Conservation (phyloP, 2,329 filamentous ascomycete species). For the Hypoxylon sp. region DNA sequence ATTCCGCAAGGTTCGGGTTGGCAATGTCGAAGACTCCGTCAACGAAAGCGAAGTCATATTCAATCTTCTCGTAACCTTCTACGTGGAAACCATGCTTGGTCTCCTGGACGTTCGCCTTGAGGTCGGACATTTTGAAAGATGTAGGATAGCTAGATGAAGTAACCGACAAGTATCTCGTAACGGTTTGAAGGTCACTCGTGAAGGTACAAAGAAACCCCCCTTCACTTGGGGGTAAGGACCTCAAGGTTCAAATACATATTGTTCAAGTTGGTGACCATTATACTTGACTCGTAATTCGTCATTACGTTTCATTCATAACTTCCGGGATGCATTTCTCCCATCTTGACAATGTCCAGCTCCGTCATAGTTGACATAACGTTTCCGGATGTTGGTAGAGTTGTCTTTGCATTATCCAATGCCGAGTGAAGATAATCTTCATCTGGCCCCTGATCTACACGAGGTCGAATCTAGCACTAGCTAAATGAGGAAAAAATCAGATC, state of each 20-base stretch:
- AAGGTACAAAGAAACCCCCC: not conserved
- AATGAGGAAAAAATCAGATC: conserved; percentile 17
- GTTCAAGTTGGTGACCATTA: conserved; percentile 5
- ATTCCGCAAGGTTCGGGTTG: conserved; percentile 74
- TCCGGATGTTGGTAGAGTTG: not conserved
- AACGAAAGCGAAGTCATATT: conserved; percentile 81
- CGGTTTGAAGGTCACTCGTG: no score
- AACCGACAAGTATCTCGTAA: not conserved
- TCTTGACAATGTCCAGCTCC: conserved; percentile 24
- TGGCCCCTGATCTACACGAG: conserved; percentile 37
- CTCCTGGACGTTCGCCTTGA: conserved; percentile 75
- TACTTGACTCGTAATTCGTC: conserved; percentile 35
- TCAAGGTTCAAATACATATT: conserved; percentile 32
- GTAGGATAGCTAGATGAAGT: not conserved
- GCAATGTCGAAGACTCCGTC: conserved; percentile 75
- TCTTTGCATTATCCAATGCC: conserved; percentile 10
- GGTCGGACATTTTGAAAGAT: conserved; percentile 72
- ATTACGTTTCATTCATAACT: conserved; percentile 26
- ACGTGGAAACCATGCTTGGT: conserved; percentile 77
- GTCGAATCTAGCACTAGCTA: conserved; percentile 24
- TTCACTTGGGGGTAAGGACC: not conserved
- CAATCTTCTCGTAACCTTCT: conserved; percentile 81
- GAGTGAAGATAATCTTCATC: conserved; percentile 21
- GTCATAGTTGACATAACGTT: conserved; percentile 18
- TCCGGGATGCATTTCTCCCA: conserved; percentile 26